phyloP scores from a whole-genome alignment of 371 early-diverging fungal genomes.

The Chytridiales sp. region DNA sequence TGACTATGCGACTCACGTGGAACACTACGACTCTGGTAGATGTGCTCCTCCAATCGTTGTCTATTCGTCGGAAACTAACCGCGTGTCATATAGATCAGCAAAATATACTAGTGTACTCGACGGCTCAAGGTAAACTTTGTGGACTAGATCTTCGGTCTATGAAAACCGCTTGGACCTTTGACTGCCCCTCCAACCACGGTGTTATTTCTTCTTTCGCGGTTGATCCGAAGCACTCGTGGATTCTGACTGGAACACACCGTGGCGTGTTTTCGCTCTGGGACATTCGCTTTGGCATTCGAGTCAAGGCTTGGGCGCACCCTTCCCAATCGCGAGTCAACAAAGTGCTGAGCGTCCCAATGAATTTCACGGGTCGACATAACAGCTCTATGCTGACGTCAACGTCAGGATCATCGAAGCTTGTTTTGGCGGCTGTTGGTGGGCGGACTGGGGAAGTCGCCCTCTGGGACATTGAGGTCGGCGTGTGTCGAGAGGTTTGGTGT shows the following conservation, averaged over 20 bases:
- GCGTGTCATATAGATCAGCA: constrained; percentile 50
- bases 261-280: constrained; percentile 85
- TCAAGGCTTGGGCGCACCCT: constrained; percentile 81
- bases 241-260: constrained; percentile 75
- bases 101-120: constrained; percentile 76
- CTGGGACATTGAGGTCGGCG: constrained; percentile 74
- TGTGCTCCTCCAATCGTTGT: constrained; percentile 1
- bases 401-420: constrained; percentile 18
- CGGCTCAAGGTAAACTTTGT: constrained; percentile 69
- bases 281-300: constrained; percentile 74
- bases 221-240: constrained; percentile 65
- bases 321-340: constrained; percentile 66
- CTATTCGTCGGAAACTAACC: constrained; percentile 49
- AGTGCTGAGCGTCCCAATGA: constrained; percentile 48
- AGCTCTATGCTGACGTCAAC: constrained; percentile 4
- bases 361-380: constrained; percentile 39
- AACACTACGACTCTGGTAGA: constrained; percentile 72
- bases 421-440: constrained; percentile 37
- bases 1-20: constrained; percentile 68
- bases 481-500: constrained; percentile 69
- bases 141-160: constrained; percentile 76
- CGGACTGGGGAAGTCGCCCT: constrained; percentile 74
- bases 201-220: constrained; percentile 69
- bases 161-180: constrained; percentile 64
- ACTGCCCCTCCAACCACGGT: constrained; percentile 58